Base-by-base conservation (phyloP, 495 filamentous ascomycete genomes). In the Aspergillus egyptiacus region DNA sequence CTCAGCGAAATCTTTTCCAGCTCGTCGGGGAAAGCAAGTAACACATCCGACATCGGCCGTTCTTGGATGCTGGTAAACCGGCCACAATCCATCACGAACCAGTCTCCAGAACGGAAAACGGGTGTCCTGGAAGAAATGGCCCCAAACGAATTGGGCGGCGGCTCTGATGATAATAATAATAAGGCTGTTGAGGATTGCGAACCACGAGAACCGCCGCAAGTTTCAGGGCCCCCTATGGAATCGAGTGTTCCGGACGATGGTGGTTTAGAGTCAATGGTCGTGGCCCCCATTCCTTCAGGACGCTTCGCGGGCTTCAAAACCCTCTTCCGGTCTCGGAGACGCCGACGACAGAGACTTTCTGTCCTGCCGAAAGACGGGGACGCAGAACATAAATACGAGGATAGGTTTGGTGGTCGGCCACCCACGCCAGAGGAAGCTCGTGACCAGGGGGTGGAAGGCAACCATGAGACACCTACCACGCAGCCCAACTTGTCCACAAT, bases 291-390 rank as follows among this genome's bases (percentile, higher is more conserved):
- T 17, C 35, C 41, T 32, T 55, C 52, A 8, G 46, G 36, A 35
- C 40, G 53, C n/a, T 30, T 62, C n/a, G 25, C 45, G 18, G 51
- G 46, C 2, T 42, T 59, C 20, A 49, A 32, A 31, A 55, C 51
- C 2, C 46, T 57, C 32, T 51, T 62, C 22, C 60, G 56, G 22
- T 15, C 48, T 6, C 54, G 54, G 30, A 55, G 38, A 32, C 28
- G 18, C 6, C 53, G 37, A 15, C 53, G 35, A 10, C 43, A 37
- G 13, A 50, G 31, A 19, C 20, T 54, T 34, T 8, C 14, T 10
- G 25, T 30, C 25, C 17, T 32, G 9, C 8, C 20, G 2, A 33
- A 28, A 13, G 38, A 17, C 23, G 30, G 35, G 5, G 48, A 14
- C 13, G 3, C 25, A 15, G 22, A 44, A 3, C 31, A 28, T 9